Evolutionary conservation across 2,329 filamentous ascomycete species (phyloP).

Genomic region (Fonsecaea multimorphosa): DNA sequence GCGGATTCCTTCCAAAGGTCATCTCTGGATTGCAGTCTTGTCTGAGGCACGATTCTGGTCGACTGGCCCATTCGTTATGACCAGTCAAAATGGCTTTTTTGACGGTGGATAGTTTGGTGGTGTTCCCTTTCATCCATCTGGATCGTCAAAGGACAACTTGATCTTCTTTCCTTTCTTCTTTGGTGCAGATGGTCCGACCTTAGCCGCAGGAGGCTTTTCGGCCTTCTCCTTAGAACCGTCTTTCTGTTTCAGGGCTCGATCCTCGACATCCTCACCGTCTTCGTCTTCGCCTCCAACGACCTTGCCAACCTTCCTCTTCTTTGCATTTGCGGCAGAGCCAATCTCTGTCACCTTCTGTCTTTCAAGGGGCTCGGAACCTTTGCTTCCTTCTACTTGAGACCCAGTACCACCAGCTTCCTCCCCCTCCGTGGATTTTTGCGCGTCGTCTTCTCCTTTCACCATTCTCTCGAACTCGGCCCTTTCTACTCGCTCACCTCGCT

Average conservation of each 20-base stretch:
- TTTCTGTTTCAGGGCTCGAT: slow-evolving; percentile 1
- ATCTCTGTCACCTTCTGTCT: slow-evolving; percentile 32
- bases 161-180: slow-evolving; percentile 40
- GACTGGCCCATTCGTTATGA: no score
- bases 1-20: background rate
- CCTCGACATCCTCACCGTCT: background rate
- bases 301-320: slow-evolving; percentile 38
- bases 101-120: background rate
- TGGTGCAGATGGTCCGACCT: slow-evolving; percentile 10
- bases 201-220: slow-evolving; percentile 16
- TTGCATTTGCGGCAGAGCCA: slow-evolving; percentile 26
- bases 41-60: background rate
- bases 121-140: slow-evolving; percentile 29
- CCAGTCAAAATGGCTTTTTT: background rate
- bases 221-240: slow-evolving; percentile 18
- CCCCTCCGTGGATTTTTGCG: background rate
- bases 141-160: slow-evolving; percentile 40
- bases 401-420: background rate
- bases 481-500: slow-evolving; percentile 35
- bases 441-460: slow-evolving; percentile 21
- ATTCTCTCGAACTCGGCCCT: slow-evolving; percentile 37
- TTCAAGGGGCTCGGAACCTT: slow-evolving; percentile 16
- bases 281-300: slow-evolving; percentile 34
- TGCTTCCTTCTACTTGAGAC: background rate
- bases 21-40: background rate